Evolutionary conservation across 257 asterid genomes (phyloP), one percentile per base, ranked within the genome.

Genomic region (Buddleja alternifolia): DNA sequence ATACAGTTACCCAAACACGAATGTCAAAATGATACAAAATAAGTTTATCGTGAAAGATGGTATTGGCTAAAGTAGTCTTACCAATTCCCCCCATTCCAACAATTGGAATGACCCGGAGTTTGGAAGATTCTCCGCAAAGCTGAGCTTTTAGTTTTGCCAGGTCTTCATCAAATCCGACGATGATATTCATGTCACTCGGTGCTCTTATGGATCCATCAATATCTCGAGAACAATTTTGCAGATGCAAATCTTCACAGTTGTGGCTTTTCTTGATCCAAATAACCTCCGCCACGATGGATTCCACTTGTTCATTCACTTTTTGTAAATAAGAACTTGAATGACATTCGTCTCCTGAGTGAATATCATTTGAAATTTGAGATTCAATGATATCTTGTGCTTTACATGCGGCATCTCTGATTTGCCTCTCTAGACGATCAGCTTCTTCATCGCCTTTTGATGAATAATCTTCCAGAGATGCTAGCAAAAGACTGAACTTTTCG

Each of bases 11-110:
- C 65, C 69, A 67, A 50, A 6, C 57, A 48, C 74, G 52, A 16
- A 57, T 5, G 7, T 74, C 70, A 41, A 74, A 74, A 52, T 25
- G 58, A 39, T 60, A 7, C 21, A 25, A 45, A 47, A 17, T 47
- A 10, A 11, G 37, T 11, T 63, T 58, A 20, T 66, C 64, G 0
- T 74, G 6, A 12, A 57, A 44, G 12, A 16, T 37, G 17, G 23
- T 10, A 12, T 16, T 52, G n/a, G 78, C 78, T 17, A 74, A 60
- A 24, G 74, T 74, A 0, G 78, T 66, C 32, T 73, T 73, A 25
- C 78, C 78, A 7, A 66, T 65, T 0, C 78, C 78, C 8, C 78
- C 74, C 78, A 74, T 74, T 20, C 78, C 78, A n/a, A 60, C 70
- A 11, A 74, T 73, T 2, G 78, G 68, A 55, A 70, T 48, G 60